Percentiles rank a stretch among this genome's conserved stretches.
Evolutionary conservation across 495 filamentous ascomycete genomes (phyloP).

Genomic region (Staphylotrichum tortipilum): DNA sequence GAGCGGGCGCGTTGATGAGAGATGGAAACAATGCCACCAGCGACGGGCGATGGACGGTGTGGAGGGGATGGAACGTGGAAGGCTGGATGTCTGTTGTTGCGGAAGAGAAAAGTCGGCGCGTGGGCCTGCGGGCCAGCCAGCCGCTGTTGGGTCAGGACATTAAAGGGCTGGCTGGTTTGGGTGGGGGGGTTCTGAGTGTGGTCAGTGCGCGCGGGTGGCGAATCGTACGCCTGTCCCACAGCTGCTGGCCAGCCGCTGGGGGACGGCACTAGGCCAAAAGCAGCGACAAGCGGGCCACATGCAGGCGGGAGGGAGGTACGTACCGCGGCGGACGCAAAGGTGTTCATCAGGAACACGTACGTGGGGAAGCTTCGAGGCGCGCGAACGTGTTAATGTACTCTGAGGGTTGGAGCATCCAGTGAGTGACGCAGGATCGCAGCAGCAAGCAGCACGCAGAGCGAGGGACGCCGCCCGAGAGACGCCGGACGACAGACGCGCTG

Average conservation of each 20-base stretch:
- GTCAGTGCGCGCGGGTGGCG: constrained; percentile 16
- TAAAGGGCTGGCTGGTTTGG: constrained; percentile 17
- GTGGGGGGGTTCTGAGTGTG: neutral
- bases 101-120: constrained; percentile 24
- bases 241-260: too few species aligned
- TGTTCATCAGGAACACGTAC: constrained; percentile 13
- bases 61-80: constrained; percentile 2
- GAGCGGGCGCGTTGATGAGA: too few species aligned
- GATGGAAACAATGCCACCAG: too few species aligned
- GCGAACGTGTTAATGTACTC: too few species aligned
- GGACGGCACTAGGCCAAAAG: constrained; percentile 1
- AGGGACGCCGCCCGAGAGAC: too few species aligned
- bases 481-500: too few species aligned
- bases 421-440: neutral
- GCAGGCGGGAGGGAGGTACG: neutral
- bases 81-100: constrained; percentile 17
- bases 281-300: neutral
- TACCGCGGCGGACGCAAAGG: constrained; percentile 6
- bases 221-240: neutral
- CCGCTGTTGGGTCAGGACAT: constrained; percentile 13
- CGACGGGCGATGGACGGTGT: too few species aligned
- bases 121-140: constrained; percentile 39
- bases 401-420: neutral
- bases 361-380: constrained; percentile 14
- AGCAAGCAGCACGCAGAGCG: neutral